Evolutionary conservation across 345 rosid genomes (phyloP), one percentile per base, ranked within the genome.

Genomic region (Cardamine resedifolia): DNA sequence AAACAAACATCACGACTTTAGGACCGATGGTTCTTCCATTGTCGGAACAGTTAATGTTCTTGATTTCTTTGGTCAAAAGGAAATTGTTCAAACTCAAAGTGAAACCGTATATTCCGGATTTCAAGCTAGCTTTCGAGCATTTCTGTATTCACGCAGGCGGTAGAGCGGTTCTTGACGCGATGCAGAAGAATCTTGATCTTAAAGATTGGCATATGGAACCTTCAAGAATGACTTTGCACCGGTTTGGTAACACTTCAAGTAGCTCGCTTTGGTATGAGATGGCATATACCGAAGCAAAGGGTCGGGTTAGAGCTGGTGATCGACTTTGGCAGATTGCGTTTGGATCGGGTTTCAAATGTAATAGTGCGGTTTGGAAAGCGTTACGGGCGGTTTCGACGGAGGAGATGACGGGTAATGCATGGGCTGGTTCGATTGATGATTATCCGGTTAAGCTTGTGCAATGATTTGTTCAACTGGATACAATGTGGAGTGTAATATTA

Each of bases 261-360:
- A 90, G 97, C 72, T 90, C 98, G 5, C 75, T 93, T 16, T 93
- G 98, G 98, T 93, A 93, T 57, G 98, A 90, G 68, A 49, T 93
- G 78, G 96, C 96, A 39, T 89, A 93, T 47, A 80, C 88, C n/a
- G 97, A 93, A 73, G 97, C 97, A 0, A 88, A 90, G 69, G 98
- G 98, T 4, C 82, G 97, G 53, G 86, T 93, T 26, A 68, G 71
- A 10, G 18, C 74, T 1, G 92, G 97, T 7, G 91, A 93, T 61
- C 63, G 98, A 74, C 85, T 93, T 11, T 93, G 98, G 98, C 97
- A 90, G 83, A 93, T 93, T 41, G 98, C 97, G 7, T 93, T 93
- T 80, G 98, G 98, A 11, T 88, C 97, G 52, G 97, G 98, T 66
- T 93, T 93, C 62, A 93, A 93, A 79, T 93, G 97, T 75, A 93